Conservation (phyloP, 768 basidiomycete species). For the Neoboletus subvelutipes region DNA sequence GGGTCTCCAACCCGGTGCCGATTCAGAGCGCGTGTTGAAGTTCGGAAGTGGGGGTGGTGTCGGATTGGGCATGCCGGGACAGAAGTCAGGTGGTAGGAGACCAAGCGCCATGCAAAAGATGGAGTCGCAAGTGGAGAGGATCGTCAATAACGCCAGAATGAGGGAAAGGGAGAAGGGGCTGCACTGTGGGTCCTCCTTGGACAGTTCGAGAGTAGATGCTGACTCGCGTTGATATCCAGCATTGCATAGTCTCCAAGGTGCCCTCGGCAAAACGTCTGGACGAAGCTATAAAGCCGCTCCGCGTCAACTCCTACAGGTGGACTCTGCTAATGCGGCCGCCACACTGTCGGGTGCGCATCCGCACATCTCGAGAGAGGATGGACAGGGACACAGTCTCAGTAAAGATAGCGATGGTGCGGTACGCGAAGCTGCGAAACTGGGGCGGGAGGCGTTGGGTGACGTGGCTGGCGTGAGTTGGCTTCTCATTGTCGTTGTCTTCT, state of each 20-base stretch:
- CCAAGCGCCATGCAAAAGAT: slow-evolving; percentile 89
- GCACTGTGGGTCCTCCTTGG: slow-evolving; percentile 41
- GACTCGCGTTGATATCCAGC: slow-evolving; percentile 39
- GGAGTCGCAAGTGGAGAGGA: slow-evolving; percentile 94
- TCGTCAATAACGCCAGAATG: slow-evolving; percentile 87
- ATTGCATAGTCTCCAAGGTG: slow-evolving; percentile 81
- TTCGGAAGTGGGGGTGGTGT: slow-evolving; percentile 88
- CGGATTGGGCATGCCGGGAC: slow-evolving; percentile 51
- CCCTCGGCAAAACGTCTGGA: slow-evolving; percentile 91
- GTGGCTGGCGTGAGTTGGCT: slow-evolving; percentile 47
- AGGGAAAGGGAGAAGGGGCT: slow-evolving; percentile 83
- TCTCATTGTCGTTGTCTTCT: not conserved
- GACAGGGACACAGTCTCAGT: slow-evolving; percentile 22
- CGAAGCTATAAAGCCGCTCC: slow-evolving; percentile 96
- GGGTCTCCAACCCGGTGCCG: slow-evolving; percentile 61
- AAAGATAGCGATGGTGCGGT: slow-evolving; percentile 54
- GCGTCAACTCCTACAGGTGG: slow-evolving; percentile 90
- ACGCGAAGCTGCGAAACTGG: slow-evolving; percentile 72
- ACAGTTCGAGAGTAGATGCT: not conserved
- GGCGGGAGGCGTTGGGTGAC: slow-evolving; percentile 67
- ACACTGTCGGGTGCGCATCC: slow-evolving; percentile 42
- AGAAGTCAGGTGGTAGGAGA: slow-evolving; percentile 62
- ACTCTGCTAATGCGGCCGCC: slow-evolving; percentile 44
- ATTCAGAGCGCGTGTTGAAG: slow-evolving; percentile 75
- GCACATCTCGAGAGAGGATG: slow-evolving; percentile 56